Percentiles rank a stretch among this genome's conserved stretches.
Evolutionary conservation across 1,284 basidiomycete genomes (phyloP).

Genomic region (Retiboletus flavoniger): DNA sequence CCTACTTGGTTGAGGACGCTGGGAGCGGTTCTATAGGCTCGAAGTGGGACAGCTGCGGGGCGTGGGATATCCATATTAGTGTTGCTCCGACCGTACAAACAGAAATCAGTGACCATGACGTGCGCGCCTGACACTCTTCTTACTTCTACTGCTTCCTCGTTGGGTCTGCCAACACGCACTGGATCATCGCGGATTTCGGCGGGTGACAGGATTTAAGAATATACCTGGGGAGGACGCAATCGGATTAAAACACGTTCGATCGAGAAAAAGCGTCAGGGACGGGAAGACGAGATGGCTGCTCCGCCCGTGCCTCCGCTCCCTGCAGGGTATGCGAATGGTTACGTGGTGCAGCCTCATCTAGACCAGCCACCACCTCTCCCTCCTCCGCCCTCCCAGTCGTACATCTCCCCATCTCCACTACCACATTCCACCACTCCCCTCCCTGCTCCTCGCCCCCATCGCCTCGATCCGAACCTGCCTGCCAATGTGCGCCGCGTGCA

Average conservation of each 20-base stretch:
- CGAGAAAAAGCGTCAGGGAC: not conserved
- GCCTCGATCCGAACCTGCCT: constrained; percentile 60
- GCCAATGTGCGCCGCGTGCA: constrained; percentile 50
- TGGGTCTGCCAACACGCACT: no score
- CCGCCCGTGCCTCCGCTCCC: constrained; percentile 31
- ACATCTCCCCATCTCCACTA: constrained; percentile 25
- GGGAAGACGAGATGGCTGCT: constrained; percentile 8
- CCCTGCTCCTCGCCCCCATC: constrained; percentile 66
- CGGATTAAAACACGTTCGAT: constrained; percentile 3
- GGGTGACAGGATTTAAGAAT: not conserved
- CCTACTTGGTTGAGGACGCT: not conserved
- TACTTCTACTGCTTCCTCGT: not conserved
- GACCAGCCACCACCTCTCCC: constrained; percentile 41
- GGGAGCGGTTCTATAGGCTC: not conserved
- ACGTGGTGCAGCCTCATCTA: constrained; percentile 4
- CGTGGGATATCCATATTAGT: constrained; percentile 3
- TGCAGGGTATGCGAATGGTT: constrained; percentile 3
- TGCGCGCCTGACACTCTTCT: not conserved
- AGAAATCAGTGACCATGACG: not conserved
- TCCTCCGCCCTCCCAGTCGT: constrained; percentile 41
- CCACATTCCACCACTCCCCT: constrained; percentile 46
- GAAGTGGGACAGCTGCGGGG: not conserved
- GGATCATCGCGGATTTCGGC: no score
- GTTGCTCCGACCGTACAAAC: not conserved
- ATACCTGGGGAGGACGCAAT: not conserved